phyloP scores from a whole-genome alignment of 2,329 filamentous ascomycete genomes.

The Calonectria hongkongensis region DNA sequence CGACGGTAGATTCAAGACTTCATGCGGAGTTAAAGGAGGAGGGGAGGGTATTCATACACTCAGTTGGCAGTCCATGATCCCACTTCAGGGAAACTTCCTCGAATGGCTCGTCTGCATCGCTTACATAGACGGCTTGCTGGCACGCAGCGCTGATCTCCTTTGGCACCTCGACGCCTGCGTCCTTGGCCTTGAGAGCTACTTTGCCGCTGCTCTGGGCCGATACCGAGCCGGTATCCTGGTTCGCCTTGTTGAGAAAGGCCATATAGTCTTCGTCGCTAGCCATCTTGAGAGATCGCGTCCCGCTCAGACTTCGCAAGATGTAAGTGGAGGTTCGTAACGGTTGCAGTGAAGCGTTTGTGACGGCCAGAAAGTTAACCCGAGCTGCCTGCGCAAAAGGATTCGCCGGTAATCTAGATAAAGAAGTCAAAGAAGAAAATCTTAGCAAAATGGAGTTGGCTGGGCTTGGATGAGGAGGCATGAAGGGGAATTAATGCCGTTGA shows the following conservation, averaged over 20 bases:
- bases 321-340: constrained; percentile 27
- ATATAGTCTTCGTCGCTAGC: constrained; percentile 88
- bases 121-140: constrained; percentile 80
- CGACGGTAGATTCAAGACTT: neutral
- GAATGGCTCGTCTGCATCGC: constrained; percentile 91
- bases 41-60: constrained; percentile 68
- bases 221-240: constrained; percentile 76
- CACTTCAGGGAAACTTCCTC: constrained; percentile 83
- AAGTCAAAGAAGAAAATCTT: constrained; percentile 29
- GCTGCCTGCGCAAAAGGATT: neutral
- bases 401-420: constrained; percentile 26
- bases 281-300: constrained; percentile 67
- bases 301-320: constrained; percentile 47
- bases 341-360: neutral
- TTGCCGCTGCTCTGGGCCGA: constrained; percentile 46
- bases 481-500: constrained; percentile 39
- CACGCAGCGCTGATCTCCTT: constrained; percentile 69
- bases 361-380: neutral
- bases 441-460: constrained; percentile 26
- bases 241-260: constrained; percentile 91
- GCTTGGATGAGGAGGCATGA: constrained; percentile 47
- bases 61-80: constrained; percentile 73
- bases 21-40: neutral
- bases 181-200: constrained; percentile 70
- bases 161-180: constrained; percentile 76